A percentile compares a stretch with the other conserved stretches of the same genome.
phyloP scores from a whole-genome alignment of 106 monocot species.

The Dioscorea zingiberensis region DNA sequence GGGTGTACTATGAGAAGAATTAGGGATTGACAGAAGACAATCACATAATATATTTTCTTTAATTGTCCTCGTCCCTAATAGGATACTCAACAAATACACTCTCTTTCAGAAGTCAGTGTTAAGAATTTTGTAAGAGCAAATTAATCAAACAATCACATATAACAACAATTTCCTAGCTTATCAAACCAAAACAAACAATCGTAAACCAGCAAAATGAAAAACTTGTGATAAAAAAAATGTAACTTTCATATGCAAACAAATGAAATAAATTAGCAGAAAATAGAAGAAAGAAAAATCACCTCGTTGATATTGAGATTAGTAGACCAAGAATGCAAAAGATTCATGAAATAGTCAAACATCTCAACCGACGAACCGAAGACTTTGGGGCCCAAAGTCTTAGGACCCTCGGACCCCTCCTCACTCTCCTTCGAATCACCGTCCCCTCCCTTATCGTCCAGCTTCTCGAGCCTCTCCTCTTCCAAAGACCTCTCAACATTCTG shows the following conservation, averaged over 20 bases:
- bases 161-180: too few relatives aligned
- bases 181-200: too few relatives aligned
- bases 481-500: conserved; percentile 17
- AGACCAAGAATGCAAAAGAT: conserved; percentile 75
- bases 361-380: conserved; percentile 51
- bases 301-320: conserved; percentile 64
- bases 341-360: conserved; percentile 89
- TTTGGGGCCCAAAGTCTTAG: conserved; percentile 55
- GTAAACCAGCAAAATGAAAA: too few relatives aligned
- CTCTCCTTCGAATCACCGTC: neutral
- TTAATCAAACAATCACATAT: too few relatives aligned
- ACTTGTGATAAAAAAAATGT: neutral
- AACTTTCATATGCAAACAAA: neutral
- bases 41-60: too few relatives aligned
- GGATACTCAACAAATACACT: too few relatives aligned
- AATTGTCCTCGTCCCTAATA: too few relatives aligned
- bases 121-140: too few relatives aligned
- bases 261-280: neutral
- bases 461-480: conserved; percentile 10
- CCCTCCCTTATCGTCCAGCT: conserved; percentile 11
- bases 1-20: too few relatives aligned
- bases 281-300: conserved; percentile 26
- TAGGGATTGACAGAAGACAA: too few relatives aligned
- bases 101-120: too few relatives aligned
- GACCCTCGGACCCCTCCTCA: conserved; percentile 7